Percentiles rank a stretch among this genome's conserved stretches.
Evolutionary conservation across 1,139 yeast species (phyloP).

Genomic region (Arxiozyma bovina): DNA sequence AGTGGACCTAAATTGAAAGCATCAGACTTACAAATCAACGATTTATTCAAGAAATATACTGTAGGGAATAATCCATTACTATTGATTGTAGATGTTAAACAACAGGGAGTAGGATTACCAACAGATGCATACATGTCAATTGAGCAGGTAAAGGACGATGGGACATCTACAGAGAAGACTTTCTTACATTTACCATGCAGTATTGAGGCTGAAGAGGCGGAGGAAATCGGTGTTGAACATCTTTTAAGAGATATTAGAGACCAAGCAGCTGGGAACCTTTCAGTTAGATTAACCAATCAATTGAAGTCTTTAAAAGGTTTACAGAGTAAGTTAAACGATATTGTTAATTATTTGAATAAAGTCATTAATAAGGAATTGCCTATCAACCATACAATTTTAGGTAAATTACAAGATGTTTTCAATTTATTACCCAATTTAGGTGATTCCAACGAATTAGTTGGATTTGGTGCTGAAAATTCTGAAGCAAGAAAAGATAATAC

Average conservation of each 20-base stretch:
- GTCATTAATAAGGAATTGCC: slow-evolving; percentile 70
- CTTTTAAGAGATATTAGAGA: slow-evolving; percentile 87
- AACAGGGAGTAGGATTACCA: slow-evolving; percentile 76
- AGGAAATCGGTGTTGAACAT: slow-evolving; percentile 98
- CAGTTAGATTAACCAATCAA: slow-evolving; percentile 80
- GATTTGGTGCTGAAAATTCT: not conserved
- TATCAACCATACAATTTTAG: slow-evolving; percentile 80
- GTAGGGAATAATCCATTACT: slow-evolving; percentile 59
- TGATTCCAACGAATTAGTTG: slow-evolving; percentile 12
- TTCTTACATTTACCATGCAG: slow-evolving; percentile 88
- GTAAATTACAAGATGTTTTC: slow-evolving; percentile 89
- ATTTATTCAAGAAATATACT: slow-evolving; percentile 75
- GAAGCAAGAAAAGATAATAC: not conserved
- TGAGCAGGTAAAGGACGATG: slow-evolving; percentile 94
- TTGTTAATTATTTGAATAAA: slow-evolving; percentile 68
- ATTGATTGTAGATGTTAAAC: slow-evolving; percentile 86
- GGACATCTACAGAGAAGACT: slow-evolving; percentile 87
- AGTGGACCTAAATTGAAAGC: slow-evolving; percentile 89
- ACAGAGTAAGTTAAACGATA: slow-evolving; percentile 70
- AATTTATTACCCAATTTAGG: slow-evolving; percentile 79
- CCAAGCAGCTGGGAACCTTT: slow-evolving; percentile 90
- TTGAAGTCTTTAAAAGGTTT: slow-evolving; percentile 82
- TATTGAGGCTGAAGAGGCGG: slow-evolving; percentile 97
- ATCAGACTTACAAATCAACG: slow-evolving; percentile 86
- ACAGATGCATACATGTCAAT: slow-evolving; percentile 92